phyloP scores from a whole-genome alignment of 2,329 filamentous ascomycete genomes.

The Monilinia fructigena region DNA sequence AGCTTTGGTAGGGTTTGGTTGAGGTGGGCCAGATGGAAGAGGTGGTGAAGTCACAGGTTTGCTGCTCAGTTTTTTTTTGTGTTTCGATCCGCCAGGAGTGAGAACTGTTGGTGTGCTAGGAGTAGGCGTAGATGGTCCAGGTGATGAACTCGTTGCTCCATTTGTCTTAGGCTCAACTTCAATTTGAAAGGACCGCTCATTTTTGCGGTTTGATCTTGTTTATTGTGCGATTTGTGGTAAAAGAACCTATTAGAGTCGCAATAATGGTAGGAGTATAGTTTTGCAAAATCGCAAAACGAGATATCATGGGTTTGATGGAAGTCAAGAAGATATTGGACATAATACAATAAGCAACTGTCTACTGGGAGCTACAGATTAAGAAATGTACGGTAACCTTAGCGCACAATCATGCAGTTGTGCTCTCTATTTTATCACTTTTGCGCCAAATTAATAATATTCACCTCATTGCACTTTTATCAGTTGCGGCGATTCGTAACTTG shows the following conservation, averaged over 20 bases:
- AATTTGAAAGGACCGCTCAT: slow-evolving; percentile 33
- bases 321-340: background rate
- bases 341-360: too few species aligned
- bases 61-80: slow-evolving; percentile 37
- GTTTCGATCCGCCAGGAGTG: slow-evolving; percentile 32
- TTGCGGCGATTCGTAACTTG: background rate
- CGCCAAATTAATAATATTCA: background rate
- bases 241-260: background rate
- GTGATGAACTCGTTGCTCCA: slow-evolving; percentile 17
- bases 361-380: slow-evolving; percentile 7
- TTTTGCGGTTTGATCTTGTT: slow-evolving; percentile 15
- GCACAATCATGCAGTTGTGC: slow-evolving; percentile 20
- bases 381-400: slow-evolving; percentile 24
- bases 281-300: background rate
- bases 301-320: background rate
- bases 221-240: background rate
- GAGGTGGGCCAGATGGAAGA: slow-evolving; percentile 27
- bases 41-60: slow-evolving; percentile 31
- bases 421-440: slow-evolving; percentile 19
- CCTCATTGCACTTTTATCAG: background rate
- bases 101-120: slow-evolving; percentile 24
- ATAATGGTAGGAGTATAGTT: background rate
- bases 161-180: slow-evolving; percentile 25
- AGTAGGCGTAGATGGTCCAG: slow-evolving; percentile 25
- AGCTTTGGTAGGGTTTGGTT: slow-evolving; percentile 55